These are phyloP conservation scores for Chalciporus pseudorubinellus DNA, from an alignment of 768 basidiomycete genomes.

Conservation along the genomic window DNA sequence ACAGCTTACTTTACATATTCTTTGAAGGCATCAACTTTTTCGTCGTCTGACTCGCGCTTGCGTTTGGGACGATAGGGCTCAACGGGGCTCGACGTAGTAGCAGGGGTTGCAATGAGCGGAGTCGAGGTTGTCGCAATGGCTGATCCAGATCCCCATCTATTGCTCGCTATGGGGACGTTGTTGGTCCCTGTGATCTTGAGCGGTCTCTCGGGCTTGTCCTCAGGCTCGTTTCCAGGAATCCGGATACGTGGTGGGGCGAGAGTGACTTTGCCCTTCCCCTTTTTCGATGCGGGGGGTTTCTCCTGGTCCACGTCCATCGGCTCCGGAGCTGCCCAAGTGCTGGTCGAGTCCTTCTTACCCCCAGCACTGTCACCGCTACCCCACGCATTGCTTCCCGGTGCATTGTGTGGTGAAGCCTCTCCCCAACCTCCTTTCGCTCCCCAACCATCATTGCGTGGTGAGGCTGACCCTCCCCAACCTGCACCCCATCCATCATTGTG, in stretches of 20 bases:
- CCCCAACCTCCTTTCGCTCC: not conserved
- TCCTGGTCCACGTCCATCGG: constrained; percentile 12
- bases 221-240: constrained; percentile 20
- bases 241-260: constrained; percentile 26
- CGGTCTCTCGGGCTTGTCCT: not conserved
- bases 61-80: constrained; percentile 24
- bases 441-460: not conserved
- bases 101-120: not conserved
- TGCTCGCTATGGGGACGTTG: constrained; percentile 16
- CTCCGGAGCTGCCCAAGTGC: constrained; percentile 4
- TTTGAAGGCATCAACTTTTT: constrained; percentile 24
- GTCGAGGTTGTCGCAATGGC: constrained; percentile 12
- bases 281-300: constrained; percentile 4
- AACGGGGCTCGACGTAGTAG: constrained; percentile 13
- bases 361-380: not conserved
- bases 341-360: not conserved
- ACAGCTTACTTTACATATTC: constrained; percentile 30
- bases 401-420: too few species aligned
- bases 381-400: too few species aligned
- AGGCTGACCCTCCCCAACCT: constrained; percentile 2
- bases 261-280: constrained; percentile 9
- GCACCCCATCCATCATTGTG: constrained; percentile 1
- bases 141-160: constrained; percentile 13
- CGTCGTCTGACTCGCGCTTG: constrained; percentile 24
- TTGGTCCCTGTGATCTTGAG: constrained; percentile 26